phyloP scores from a whole-genome alignment of 441 rosid species.

The Croton laevigatus region DNA sequence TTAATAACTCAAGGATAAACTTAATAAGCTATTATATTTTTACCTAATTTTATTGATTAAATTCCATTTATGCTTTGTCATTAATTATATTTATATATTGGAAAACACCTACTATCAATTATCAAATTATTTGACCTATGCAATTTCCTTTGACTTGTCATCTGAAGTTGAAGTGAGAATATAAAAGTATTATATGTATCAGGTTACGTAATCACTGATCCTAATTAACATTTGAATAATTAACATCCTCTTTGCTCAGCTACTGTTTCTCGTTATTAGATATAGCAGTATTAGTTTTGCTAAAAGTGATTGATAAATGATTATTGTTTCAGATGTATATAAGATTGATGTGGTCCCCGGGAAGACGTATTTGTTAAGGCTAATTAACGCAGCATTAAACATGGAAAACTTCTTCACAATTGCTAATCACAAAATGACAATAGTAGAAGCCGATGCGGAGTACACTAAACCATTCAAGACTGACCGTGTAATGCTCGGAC shows the following conservation, averaged over 20 bases:
- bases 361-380: constrained; percentile 73
- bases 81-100: no score
- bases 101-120: no score
- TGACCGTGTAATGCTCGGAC: constrained; percentile 76
- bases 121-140: background rate
- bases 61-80: no score
- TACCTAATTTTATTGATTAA: no score
- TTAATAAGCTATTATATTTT: no score
- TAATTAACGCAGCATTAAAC: constrained; percentile 79
- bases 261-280: background rate
- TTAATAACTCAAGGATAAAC: no score
- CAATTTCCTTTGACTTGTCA: background rate
- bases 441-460: constrained; percentile 81
- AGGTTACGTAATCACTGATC: background rate
- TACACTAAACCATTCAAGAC: constrained; percentile 74
- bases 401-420: constrained; percentile 77
- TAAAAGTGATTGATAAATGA: background rate
- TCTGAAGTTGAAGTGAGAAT: background rate
- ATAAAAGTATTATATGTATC: background rate
- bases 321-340: constrained; percentile 52
- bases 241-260: background rate
- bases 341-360: constrained; percentile 59
- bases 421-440: constrained; percentile 68
- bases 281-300: background rate
- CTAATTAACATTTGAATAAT: background rate